Evolutionary conservation across 129 eudicot genomes (phyloP).

Genomic region (Silybum marianum): DNA sequence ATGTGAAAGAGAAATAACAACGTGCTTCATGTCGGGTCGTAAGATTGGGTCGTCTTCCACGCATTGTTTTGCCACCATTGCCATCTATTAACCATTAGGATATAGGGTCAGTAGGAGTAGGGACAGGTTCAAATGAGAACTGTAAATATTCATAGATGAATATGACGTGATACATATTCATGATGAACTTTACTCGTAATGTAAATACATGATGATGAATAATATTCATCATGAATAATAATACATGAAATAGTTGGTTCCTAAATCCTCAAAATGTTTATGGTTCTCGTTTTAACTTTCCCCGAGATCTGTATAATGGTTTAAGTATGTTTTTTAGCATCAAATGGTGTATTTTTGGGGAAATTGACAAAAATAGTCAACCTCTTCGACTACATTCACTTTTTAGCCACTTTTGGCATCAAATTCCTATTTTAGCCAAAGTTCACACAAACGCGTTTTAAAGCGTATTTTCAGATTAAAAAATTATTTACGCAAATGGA

Average conservation of each 20-base stretch:
- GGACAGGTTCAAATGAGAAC: not conserved
- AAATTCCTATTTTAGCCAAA: too few relatives aligned
- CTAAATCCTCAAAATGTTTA: not conserved
- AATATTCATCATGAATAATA: not conserved
- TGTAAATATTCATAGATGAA: not conserved
- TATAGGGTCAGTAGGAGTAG: not conserved
- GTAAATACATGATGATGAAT: not conserved
- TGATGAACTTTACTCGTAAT: not conserved
- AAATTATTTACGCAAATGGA: too few relatives aligned
- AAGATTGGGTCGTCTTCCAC: slow-evolving; percentile 84
- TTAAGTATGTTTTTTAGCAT: not conserved
- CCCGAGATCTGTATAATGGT: too few relatives aligned
- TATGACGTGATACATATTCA: not conserved
- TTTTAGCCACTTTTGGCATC: too few relatives aligned
- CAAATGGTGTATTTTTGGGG: not conserved
- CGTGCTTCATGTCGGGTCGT: slow-evolving; percentile 91
- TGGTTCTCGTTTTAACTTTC: not conserved
- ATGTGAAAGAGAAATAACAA: slow-evolving; percentile 88
- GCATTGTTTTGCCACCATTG: slow-evolving; percentile 86
- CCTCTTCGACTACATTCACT: too few relatives aligned
- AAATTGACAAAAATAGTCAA: too few relatives aligned
- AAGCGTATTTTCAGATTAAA: too few relatives aligned
- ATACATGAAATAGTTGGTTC: not conserved
- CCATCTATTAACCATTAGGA: slow-evolving; percentile 49
- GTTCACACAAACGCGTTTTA: too few relatives aligned